Evolutionary conservation across 129 eudicot genomes (phyloP), one percentile per base, ranked within the genome.

Genomic region (Lactuca sativa): DNA sequence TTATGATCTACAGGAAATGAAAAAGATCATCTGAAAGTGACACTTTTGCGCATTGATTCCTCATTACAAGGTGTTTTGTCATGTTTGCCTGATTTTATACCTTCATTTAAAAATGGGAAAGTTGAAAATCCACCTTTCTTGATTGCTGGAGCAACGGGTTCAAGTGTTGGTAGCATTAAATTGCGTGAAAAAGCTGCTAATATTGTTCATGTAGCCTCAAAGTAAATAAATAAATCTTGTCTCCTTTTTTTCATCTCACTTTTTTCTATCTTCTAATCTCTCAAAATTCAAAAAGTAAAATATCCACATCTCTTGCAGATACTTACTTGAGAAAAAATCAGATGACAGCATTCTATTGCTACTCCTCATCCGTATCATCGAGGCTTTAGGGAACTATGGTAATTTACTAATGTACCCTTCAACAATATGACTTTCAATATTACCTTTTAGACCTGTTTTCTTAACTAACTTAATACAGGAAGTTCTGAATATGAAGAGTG

Each of bases 401-500:
- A 85, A 62, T 78, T 62, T 57, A 59, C 64, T 90, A 85, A 62
- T 73, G 59, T 57, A 59, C 64, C 48, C 74, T 56, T 12, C 56
- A 54, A 38, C 65, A 53, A 18, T 38, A 59, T 49, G 32, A 3
- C 55, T 25, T 25, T 25, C 30, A 25, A 1, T 25, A 25, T 25
- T 25, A 25, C 30, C 30, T 25, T 25, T 25, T 25, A 25, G 30
- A 62, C 67, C 71, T 56, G 54, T 44, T 44, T 47, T 9, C 12
- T 47, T 43, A 9, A 68, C 64, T 48, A 17, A 74, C 40, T 34
- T 64, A 66, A 14, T 57, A 78, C 90, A 93, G 98, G 97, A 59
- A 83, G 97, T 81, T 82, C 91, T 9, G 99, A 93, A 90, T 93
- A 93, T 72, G 97, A 89, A 73, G 99, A 93, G 81, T 93, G 97